Evolutionary conservation across 2,329 filamentous ascomycete genomes (phyloP).

Genomic region (Botrytis galanthina): DNA sequence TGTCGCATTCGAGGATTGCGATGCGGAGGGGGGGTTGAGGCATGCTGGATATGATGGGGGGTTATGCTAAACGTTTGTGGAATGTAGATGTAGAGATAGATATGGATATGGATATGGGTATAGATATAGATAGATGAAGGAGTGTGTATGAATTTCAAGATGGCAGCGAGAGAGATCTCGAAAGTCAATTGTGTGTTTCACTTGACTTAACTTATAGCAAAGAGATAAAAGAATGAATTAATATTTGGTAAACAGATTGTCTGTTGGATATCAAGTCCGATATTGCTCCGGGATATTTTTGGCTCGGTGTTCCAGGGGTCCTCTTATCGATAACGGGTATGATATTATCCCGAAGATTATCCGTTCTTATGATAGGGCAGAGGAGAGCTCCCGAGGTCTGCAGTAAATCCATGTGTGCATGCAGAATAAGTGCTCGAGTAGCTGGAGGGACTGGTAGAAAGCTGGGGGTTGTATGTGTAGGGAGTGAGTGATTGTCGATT

Average conservation of each 20-base stretch:
- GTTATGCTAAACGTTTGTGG: too few species aligned
- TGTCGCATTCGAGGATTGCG: constrained; percentile 86
- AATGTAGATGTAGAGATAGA: too few species aligned
- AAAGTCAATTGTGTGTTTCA: neutral
- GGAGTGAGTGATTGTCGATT: neutral
- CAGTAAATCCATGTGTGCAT: neutral
- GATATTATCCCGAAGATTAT: neutral
- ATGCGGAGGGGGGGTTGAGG: constrained; percentile 44
- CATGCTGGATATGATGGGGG: constrained; percentile 26
- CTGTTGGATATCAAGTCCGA: neutral
- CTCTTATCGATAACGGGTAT: constrained; percentile 5
- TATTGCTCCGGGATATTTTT: neutral
- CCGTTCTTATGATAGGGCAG: neutral
- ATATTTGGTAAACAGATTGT: constrained; percentile 4
- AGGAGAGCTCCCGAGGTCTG: neutral
- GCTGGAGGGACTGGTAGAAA: neutral
- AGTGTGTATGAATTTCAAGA: neutral
- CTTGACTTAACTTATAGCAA: neutral
- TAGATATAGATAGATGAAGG: neutral
- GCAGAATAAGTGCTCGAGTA: neutral
- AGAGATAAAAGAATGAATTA: neutral
- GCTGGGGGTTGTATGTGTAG: neutral
- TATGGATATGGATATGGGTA: too few species aligned
- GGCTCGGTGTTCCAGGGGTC: neutral
- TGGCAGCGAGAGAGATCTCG: constrained; percentile 9